These are phyloP conservation scores for Zizania latifolia DNA, from an alignment of 176 grass and related monocot genomes.

Conservation along the genomic window DNA sequence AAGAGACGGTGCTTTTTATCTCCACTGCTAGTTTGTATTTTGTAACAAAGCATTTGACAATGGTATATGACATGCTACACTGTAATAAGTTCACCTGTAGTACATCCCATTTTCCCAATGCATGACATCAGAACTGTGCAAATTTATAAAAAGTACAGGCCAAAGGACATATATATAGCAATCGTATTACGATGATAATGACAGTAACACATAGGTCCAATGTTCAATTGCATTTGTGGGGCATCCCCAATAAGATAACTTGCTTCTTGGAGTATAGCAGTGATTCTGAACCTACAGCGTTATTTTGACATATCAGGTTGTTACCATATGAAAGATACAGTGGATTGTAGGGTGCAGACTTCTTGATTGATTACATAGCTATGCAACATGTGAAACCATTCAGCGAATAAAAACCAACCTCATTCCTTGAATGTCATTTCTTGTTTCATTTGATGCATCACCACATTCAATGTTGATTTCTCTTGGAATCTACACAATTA, in stretches of 20 bases:
- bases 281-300: neutral
- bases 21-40: neutral
- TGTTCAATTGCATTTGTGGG: neutral
- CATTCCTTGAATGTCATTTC: neutral
- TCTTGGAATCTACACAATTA: slow-evolving; percentile 48
- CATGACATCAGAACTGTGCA: neutral
- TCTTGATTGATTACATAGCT: neutral
- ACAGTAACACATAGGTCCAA: neutral
- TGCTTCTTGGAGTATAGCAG: neutral
- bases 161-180: neutral
- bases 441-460: slow-evolving; percentile 46
- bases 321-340: neutral
- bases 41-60: neutral
- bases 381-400: neutral
- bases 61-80: slow-evolving; percentile 4
- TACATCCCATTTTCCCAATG: neutral
- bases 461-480: slow-evolving; percentile 61
- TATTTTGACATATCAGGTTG: neutral
- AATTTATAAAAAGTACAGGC: neutral
- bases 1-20: neutral
- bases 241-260: neutral
- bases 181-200: neutral
- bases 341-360: neutral
- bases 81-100: neutral
- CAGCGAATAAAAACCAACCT: slow-evolving; percentile 17